Conservation (phyloP, 306 rosid species). For the Citrullus amarus region DNA sequence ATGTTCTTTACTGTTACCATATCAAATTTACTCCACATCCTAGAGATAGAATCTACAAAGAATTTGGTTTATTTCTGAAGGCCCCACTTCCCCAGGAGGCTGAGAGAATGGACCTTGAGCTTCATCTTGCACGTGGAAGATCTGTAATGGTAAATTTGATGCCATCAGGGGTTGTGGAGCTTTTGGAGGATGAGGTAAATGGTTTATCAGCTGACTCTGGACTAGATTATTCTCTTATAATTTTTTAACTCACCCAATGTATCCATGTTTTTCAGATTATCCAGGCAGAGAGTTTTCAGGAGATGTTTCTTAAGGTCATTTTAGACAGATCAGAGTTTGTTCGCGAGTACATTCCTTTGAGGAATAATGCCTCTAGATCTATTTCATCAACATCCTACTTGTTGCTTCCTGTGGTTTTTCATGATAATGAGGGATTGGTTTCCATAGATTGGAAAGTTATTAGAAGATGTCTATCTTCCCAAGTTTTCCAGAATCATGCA, state of each 20-base stretch:
- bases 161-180: constrained; percentile 51
- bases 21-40: constrained; percentile 57
- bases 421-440: constrained; percentile 22
- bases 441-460: constrained; percentile 66
- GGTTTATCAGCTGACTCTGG: neutral
- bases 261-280: constrained; percentile 38
- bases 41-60: constrained; percentile 58
- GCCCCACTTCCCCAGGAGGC: constrained; percentile 66
- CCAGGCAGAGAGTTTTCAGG: constrained; percentile 78
- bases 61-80: constrained; percentile 66
- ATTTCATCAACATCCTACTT: constrained; percentile 58
- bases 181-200: constrained; percentile 62
- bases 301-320: constrained; percentile 77
- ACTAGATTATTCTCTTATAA: neutral
- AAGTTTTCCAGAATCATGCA: constrained; percentile 47
- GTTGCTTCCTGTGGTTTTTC: constrained; percentile 66
- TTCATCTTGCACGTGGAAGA: constrained; percentile 84
- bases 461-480: constrained; percentile 64
- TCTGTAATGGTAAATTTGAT: constrained; percentile 55
- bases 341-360: constrained; percentile 48
- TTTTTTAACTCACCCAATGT: neutral
- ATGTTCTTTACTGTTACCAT: constrained; percentile 48
- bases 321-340: constrained; percentile 69
- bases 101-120: constrained; percentile 66
- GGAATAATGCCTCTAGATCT: constrained; percentile 14